Evolutionary conservation across 148 eudicot genomes (phyloP).

Genomic region (Vaccinium vitisidaea): DNA sequence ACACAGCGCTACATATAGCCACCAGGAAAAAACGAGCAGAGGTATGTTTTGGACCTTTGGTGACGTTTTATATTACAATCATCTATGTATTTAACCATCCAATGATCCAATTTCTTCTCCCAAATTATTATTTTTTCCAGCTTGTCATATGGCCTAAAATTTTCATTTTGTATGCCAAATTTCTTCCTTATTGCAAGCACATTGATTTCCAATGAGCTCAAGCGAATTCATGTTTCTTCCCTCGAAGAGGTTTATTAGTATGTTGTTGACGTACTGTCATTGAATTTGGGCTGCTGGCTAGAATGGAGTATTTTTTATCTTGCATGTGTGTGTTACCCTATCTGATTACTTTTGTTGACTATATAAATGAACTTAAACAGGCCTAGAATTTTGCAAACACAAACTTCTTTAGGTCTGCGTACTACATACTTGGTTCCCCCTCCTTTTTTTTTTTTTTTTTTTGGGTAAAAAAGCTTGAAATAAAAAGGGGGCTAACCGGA

Average conservation of each 20-base stretch:
- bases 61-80: neutral
- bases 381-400: neutral
- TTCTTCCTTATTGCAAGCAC: neutral
- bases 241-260: neutral
- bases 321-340: neutral
- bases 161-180: neutral
- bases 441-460: too few relatives aligned
- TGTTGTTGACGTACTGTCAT: neutral
- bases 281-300: neutral
- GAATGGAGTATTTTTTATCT: neutral
- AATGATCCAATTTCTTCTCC: neutral
- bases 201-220: neutral
- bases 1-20: constrained; percentile 83
- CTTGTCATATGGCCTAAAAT: neutral
- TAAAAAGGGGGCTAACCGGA: too few relatives aligned
- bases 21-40: constrained; percentile 79
- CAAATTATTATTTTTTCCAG: neutral
- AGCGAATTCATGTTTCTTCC: neutral
- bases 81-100: neutral
- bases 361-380: neutral
- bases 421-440: too few relatives aligned
- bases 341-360: neutral
- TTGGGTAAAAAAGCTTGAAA: too few relatives aligned
- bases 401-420: neutral
- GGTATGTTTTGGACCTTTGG: constrained; percentile 33